Evolutionary conservation across 2,329 filamentous ascomycete genomes (phyloP), one percentile per base, ranked within the genome.

Genomic region (Colletotrichum sp.): DNA sequence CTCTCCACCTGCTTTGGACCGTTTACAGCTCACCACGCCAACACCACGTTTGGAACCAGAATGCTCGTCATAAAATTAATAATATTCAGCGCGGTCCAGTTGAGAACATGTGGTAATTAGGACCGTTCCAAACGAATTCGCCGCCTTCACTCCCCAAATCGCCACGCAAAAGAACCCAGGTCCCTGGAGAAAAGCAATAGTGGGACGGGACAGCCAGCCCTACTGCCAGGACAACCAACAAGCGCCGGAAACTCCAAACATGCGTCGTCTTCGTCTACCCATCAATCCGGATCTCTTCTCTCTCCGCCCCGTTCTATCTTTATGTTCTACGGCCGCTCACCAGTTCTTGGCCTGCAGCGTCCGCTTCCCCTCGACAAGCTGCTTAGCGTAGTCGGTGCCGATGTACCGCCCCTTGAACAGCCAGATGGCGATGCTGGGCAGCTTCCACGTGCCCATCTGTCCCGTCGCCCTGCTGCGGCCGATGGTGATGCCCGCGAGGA

Each of bases 381-480:
- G 72, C 69, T 77, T 76, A 36, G 44, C 30, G 32, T 76, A 73
- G 55, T 78, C 72, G 13, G 77, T 78, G n/a, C 77, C 77, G 21
- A 85, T 73, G 26, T 80, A 81, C 64, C 81, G 79, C 6, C 83
- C 83, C 62, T 85, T 85, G n/a, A 82, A 79, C 62, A 80, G 81
- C 4, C 80, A 80, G 4, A 85, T 82, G 39, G 83, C 60, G 68
- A 84, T 79, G 1, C 82, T 80, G 36, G 80, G 82, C 16, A 85
- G 68, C 70, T 78, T 83, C 82, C 83, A 85, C 36, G 77, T 81
- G 4, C 81, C 82, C 59, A 84, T 80, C 57, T 85, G 83, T 0
- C 83, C 83, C 2, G 81, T 82, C 1, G 82, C 83, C 15, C 84
- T 82, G 75, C 82, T 84, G 66, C 84, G 82, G 1, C 87, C 87